phyloP scores from a whole-genome alignment of 2,329 filamentous ascomycete genomes.

The Nigrospora oryzae region DNA sequence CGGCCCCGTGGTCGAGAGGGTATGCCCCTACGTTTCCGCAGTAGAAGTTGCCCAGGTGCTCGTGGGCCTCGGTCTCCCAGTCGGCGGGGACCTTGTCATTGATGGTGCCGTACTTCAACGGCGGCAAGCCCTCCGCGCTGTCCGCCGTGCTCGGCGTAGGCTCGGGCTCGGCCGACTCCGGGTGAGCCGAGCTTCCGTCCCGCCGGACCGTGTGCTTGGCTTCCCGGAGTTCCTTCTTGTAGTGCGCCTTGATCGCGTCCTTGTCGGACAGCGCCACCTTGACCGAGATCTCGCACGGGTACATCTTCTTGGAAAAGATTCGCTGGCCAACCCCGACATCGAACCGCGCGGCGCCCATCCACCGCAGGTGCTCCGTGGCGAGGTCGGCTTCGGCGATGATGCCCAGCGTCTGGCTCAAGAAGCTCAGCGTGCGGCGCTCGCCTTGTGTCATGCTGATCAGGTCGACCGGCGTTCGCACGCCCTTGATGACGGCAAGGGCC shows the following conservation, averaged over 20 bases:
- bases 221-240: conserved; percentile 36
- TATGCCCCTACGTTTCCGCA: conserved; percentile 64
- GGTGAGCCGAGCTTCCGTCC: conserved; percentile 11
- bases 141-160: conserved; percentile 10
- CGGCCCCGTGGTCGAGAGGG: too few species aligned
- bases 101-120: conserved; percentile 71
- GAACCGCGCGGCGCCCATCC: conserved; percentile 85
- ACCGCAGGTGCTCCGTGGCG: conserved; percentile 81
- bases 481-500: conserved; percentile 80
- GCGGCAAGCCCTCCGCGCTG: conserved; percentile 54
- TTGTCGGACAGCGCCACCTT: conserved; percentile 78
- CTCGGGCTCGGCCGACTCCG: conserved; percentile 9
- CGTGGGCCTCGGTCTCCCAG: conserved; percentile 67
- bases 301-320: conserved; percentile 66
- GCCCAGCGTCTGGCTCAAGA: conserved; percentile 83
- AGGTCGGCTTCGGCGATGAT: conserved; percentile 87
- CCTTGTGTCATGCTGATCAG: conserved; percentile 84
- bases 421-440: conserved; percentile 65
- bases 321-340: conserved; percentile 76
- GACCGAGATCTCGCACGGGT: conserved; percentile 82
- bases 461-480: conserved; percentile 74
- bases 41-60: conserved; percentile 86
- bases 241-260: conserved; percentile 63
- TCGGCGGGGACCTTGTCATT: conserved; percentile 66
- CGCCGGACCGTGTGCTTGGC: conserved; percentile 14